Evolutionary conservation across 306 rosid genomes (phyloP), one percentile per base, ranked within the genome.

Genomic region (Gastrolobium villosum): DNA sequence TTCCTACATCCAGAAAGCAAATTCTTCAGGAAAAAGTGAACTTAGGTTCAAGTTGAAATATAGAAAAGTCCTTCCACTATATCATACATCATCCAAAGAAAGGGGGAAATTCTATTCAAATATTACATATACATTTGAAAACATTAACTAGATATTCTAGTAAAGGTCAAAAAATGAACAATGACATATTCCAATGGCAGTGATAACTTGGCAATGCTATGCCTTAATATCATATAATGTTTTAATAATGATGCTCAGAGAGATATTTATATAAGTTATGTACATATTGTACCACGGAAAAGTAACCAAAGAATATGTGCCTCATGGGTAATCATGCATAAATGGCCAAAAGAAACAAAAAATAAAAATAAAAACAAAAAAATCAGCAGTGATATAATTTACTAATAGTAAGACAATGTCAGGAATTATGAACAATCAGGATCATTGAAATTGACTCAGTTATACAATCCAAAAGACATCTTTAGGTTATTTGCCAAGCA

Each of bases 1-100:
- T 71, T 95, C 99, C 98, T 95, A 77, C 53, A 86, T 62, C 7
- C 62, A 84, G 37, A 84, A 64, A 79, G 57, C 9, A 64, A 61
- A 34, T 34, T 59, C 56, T 45, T 50, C 48, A 67, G 30, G 30
- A 72, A 68, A 60, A 56, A 14, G 67, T 14, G 13, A 43, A 15
- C 15, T 60, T 14, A 34, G 39, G 69, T 43, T 56, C 61, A 75
- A 74, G 41, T n/a, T 31, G 44, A 35, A 66, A 65, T 20, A 31
- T 7, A 82, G 49, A 71, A 36, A 62, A 26, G 50, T 65, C 62
- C 61, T 43, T 74, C 41, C 44, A 34, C 67, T 14, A 20, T 63
- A 70, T 60, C 15, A 32, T 35, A 43, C 67, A 61, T 8, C 35
- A 26, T 41, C 36, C 10, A 59, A 55, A 32, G 26, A 40, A 40